Conservation (phyloP, 371 early-diverging fungal species). For the Fennellomyces sp. region DNA sequence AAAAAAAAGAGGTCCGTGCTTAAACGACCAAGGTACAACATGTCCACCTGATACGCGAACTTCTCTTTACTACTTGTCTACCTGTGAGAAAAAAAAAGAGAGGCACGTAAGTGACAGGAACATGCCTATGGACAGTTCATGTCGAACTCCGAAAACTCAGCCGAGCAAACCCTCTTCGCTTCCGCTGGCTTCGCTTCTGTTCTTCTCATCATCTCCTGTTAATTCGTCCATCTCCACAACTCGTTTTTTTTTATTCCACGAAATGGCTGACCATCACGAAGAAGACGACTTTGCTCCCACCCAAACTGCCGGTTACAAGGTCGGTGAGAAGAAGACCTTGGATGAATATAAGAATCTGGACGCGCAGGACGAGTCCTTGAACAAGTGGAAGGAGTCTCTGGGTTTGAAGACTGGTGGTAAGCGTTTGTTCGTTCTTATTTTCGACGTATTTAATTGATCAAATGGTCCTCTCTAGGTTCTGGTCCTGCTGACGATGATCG, state of each 20-base stretch:
- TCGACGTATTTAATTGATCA: background rate
- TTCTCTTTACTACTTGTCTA: too few relatives aligned
- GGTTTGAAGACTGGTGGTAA: conserved; percentile 70
- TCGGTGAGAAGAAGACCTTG: conserved; percentile 89
- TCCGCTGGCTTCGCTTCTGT: background rate
- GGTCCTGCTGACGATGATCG: conserved; percentile 71
- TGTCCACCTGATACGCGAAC: too few relatives aligned
- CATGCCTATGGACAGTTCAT: too few relatives aligned
- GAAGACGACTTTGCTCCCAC: conserved; percentile 84
- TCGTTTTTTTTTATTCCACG: background rate
- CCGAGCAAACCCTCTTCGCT: background rate
- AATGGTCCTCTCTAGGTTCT: conserved; percentile 17
- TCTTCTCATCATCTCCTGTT: background rate
- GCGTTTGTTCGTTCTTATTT: conserved; percentile 4
- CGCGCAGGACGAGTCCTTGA: conserved; percentile 90
- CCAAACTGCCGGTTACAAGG: conserved; percentile 79
- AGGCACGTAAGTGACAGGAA: too few relatives aligned
- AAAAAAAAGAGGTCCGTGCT: too few relatives aligned
- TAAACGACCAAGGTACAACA: too few relatives aligned
- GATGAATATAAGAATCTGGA: conserved; percentile 87
- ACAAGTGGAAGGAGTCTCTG: conserved; percentile 95
- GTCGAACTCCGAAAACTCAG: background rate
- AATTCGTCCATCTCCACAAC: background rate
- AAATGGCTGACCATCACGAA: conserved; percentile 52
- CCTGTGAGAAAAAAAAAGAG: too few relatives aligned